These are phyloP conservation scores for Moniliella sp. DNA, from an alignment of 1,284 basidiomycete genomes.

Conservation along the genomic window DNA sequence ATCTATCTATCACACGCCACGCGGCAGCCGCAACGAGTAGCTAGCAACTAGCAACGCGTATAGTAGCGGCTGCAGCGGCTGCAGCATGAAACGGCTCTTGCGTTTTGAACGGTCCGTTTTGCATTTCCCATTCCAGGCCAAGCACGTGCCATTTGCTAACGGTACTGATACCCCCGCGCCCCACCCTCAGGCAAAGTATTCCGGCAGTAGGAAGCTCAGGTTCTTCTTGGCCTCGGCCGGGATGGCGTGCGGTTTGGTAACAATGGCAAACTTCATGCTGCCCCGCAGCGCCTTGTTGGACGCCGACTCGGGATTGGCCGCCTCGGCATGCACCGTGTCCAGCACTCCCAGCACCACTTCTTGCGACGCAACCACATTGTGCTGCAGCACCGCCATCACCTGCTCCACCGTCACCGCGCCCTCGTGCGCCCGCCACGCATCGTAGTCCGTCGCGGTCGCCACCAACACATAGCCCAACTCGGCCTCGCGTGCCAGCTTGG, in stretches of 20 bases:
- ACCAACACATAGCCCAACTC: constrained; percentile 44
- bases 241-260: constrained; percentile 49
- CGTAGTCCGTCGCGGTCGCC: constrained; percentile 35
- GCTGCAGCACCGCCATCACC: constrained; percentile 63
- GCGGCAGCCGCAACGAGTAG: too few species aligned
- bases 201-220: constrained; percentile 49
- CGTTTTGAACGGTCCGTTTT: too few species aligned
- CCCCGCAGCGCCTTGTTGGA: constrained; percentile 9
- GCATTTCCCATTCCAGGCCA: too few species aligned
- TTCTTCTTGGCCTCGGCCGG: constrained; percentile 50
- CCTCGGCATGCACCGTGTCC: constrained; percentile 46
- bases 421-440: constrained; percentile 45
- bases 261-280: constrained; percentile 39
- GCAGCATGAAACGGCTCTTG: too few species aligned
- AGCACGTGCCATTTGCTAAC: too few species aligned
- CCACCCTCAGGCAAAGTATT: constrained; percentile 1
- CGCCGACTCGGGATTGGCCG: constrained; percentile 9
- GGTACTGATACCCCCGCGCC: too few species aligned
- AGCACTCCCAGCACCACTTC: constrained; percentile 49
- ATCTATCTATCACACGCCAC: too few species aligned
- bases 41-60: too few species aligned
- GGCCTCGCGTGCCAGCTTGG: constrained; percentile 81
- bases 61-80: too few species aligned
- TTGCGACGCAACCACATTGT: constrained; percentile 63
- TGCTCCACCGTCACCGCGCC: constrained; percentile 67